phyloP scores from a whole-genome alignment of 139 green algal genomes.

The Chlorella sp. region DNA sequence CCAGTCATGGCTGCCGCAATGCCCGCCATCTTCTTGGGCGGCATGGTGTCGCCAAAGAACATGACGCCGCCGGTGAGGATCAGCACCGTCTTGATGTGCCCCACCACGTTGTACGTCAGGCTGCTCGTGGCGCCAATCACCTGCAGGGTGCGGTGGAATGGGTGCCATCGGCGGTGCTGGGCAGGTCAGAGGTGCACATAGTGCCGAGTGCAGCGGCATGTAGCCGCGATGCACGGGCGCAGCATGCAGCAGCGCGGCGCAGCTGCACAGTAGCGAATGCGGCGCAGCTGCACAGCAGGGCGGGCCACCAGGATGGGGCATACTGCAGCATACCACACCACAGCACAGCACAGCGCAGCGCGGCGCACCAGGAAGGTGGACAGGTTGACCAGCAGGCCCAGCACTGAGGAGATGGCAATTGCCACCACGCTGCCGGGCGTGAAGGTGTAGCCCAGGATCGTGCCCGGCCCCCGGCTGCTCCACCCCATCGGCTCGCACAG shows the following conservation, averaged over 20 bases:
- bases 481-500: conserved; percentile 80
- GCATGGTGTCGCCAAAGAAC: conserved; percentile 87
- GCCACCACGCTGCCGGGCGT: conserved; percentile 51
- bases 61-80: conserved; percentile 83
- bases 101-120: conserved; percentile 91
- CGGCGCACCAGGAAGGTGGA: conserved; percentile 83
- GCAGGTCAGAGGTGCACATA: no score
- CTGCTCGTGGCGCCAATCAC: conserved; percentile 59
- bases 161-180: no score
- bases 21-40: conserved; percentile 75
- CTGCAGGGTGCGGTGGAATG: not conserved
- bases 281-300: no score
- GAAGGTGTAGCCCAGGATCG: conserved; percentile 71
- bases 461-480: conserved; percentile 30
- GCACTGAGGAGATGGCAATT: conserved; percentile 74
- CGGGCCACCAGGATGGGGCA: not conserved
- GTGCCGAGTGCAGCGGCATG: no score
- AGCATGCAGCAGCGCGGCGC: no score
- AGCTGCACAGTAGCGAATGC: no score
- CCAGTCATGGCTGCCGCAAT: conserved; percentile 79
- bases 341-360: not conserved
- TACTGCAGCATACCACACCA: not conserved
- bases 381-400: conserved; percentile 89
- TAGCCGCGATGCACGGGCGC: no score
- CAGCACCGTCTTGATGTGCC: conserved; percentile 82